Percentiles rank a stretch among this genome's conserved stretches.
Conservation (phyloP, 139 green algal species). For the Haematococcus lacustris region DNA sequence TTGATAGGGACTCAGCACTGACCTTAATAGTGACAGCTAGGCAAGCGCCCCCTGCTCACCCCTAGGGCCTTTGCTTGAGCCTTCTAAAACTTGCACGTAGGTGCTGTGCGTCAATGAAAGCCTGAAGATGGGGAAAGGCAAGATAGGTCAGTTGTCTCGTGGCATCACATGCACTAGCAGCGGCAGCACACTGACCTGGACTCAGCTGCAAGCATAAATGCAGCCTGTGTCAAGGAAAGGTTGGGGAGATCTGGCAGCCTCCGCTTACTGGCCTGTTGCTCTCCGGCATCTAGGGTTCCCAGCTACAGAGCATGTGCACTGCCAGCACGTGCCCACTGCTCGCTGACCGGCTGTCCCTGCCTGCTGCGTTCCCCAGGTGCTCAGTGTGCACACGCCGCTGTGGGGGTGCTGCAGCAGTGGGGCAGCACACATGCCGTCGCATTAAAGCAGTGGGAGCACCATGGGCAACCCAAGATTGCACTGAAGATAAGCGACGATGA, state of each 20-base stretch:
- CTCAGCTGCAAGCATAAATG: no score
- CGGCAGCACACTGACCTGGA: no score
- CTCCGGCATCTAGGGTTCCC: no score
- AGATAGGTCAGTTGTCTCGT: conserved; percentile 67
- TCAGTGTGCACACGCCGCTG: conserved; percentile 76
- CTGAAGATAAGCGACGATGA: conserved; percentile 41
- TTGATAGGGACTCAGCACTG: neutral
- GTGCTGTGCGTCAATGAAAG: conserved; percentile 55
- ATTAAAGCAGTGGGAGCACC: conserved; percentile 60
- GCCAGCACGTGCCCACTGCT: no score
- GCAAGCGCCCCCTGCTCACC: neutral
- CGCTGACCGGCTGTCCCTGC: no score
- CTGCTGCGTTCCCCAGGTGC: conserved; percentile 63
- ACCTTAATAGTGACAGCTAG: neutral
- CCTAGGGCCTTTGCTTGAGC: neutral
- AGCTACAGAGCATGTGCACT: no score
- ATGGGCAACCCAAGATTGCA: conserved; percentile 76
- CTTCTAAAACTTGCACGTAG: conserved; percentile 1
- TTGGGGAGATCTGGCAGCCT: no score
- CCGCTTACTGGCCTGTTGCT: no score
- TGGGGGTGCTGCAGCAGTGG: conserved; percentile 57
- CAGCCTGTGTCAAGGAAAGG: no score
- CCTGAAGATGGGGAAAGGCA: conserved; percentile 71
- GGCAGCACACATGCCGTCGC: conserved; percentile 12
- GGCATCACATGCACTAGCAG: no score